A percentile compares a stretch with the other conserved stretches of the same genome.
phyloP scores from a whole-genome alignment of 768 basidiomycete genomes.

The Lanmaoa rubissima region DNA sequence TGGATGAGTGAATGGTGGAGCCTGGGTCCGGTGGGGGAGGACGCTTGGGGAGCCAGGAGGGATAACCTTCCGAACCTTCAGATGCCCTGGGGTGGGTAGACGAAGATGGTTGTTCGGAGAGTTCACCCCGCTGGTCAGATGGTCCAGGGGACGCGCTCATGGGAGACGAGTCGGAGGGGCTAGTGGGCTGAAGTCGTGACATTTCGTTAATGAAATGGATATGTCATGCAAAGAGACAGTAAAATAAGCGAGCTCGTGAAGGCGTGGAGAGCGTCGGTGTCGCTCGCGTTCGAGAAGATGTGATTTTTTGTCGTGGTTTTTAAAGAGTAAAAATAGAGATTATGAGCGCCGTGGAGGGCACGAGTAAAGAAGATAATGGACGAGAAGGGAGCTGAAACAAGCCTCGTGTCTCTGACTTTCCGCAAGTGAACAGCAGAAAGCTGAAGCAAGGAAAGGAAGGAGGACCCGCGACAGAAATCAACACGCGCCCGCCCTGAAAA shows the following conservation, averaged over 20 bases:
- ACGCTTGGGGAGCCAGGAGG: constrained; percentile 79
- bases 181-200: constrained; percentile 35
- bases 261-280: constrained; percentile 29
- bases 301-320: constrained; percentile 16
- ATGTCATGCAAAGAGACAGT: constrained; percentile 31
- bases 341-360: constrained; percentile 16
- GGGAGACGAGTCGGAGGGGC: constrained; percentile 31
- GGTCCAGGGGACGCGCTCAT: constrained; percentile 28
- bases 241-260: constrained; percentile 30
- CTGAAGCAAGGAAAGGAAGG: constrained; percentile 23
- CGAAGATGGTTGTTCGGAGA: constrained; percentile 36
- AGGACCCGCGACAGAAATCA: constrained; percentile 15
- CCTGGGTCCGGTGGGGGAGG: constrained; percentile 75
- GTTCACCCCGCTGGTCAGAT: constrained; percentile 28
- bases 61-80: constrained; percentile 66
- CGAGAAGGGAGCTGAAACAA: constrained; percentile 4
- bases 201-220: constrained; percentile 34
- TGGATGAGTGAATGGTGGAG: constrained; percentile 63
- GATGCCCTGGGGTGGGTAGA: constrained; percentile 34
- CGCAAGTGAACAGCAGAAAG: constrained; percentile 33
- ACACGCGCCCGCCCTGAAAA: constrained; percentile 36
- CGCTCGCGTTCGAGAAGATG: constrained; percentile 36
- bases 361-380: constrained; percentile 25
- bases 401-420: constrained; percentile 52
- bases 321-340: constrained; percentile 14